phyloP scores from a whole-genome alignment of 129 eudicot genomes.

The Arctium lappa region DNA sequence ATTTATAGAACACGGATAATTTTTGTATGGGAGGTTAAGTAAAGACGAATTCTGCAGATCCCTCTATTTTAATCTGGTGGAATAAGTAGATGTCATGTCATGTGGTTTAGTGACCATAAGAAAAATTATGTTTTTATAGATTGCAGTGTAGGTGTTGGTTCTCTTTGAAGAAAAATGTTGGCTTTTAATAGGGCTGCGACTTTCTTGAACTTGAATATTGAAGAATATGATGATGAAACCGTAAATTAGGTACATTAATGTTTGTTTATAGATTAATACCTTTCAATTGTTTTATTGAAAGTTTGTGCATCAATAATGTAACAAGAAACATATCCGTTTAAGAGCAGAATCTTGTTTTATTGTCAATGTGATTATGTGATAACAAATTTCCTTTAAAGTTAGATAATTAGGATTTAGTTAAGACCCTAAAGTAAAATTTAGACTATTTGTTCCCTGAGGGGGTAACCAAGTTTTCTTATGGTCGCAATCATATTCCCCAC shows the following conservation, averaged over 20 bases:
- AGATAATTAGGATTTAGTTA: neutral
- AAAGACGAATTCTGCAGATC: slow-evolving; percentile 1
- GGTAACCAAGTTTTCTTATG: neutral
- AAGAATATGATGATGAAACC: neutral
- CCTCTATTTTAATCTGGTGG: slow-evolving; percentile 1
- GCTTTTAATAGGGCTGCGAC: neutral
- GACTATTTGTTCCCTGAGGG: neutral
- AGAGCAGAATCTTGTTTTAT: neutral
- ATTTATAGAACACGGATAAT: neutral
- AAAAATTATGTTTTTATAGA: neutral
- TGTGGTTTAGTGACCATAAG: neutral
- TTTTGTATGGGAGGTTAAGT: neutral
- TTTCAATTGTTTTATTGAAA: neutral
- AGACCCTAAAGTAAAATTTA: neutral
- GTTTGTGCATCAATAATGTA: too few species aligned
- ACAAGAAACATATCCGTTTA: too few species aligned
- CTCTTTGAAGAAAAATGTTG: neutral
- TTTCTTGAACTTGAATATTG: neutral
- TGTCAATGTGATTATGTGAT: slow-evolving; percentile 2
- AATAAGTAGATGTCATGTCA: slow-evolving; percentile 2
- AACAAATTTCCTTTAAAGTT: neutral
- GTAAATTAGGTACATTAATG: slow-evolving; percentile 8
- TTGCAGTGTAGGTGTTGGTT: slow-evolving; percentile 17
- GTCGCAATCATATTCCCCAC: neutral
- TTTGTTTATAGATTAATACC: neutral